Evolutionary conservation across 805 yeast genomes (phyloP), one percentile per base, ranked within the genome.

Genomic region (Brettanomyces sp.): DNA sequence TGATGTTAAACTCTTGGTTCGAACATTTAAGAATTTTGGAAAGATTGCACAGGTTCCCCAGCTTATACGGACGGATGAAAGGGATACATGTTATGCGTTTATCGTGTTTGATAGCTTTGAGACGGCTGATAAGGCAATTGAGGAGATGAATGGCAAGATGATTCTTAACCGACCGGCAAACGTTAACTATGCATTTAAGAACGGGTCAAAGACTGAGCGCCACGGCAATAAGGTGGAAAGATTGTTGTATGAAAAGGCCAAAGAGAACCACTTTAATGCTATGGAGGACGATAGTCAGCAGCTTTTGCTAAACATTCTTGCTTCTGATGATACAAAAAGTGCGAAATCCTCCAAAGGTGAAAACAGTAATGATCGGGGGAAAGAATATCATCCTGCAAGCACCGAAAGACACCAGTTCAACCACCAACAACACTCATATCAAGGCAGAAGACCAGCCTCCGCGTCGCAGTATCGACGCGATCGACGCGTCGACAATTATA

Each of bases 181-280:
- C 2, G 68, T 90, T 2, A 75, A 76, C 32, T 89, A 88, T 58
- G 93, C 96, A 0, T 79, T 71, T 56, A 87, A 85, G 62, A 78
- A 76, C 46, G 77, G 69, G 44, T 74, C 70, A 18, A 71, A 74
- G 47, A 52, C 47, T 7, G 77, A 77, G 18, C 71, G 74, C 42
- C 95, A 86, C 55, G 96, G 96, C n/a, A 90, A 83, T 54, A 73
- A 72, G 36, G 77, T 79, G 0, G 96, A 90, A 59, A 70, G 96
- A 53, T 51, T 74, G 45, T 69, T 89, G 45, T 90, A 91, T 39
- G 54, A 53, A 34, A 56, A 57, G 45, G 63, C 62, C 8, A 49
- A 52, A 25, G 52, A 52, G 34, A 57, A 58, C 44, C 50, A 58
- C 39, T 52, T 51, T 22, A 36, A 45, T 39, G 42, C 30, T 3